Evolutionary conservation across 192 early-diverging fungal genomes (phyloP).

Genomic region (Paraglomus brasilianum): DNA sequence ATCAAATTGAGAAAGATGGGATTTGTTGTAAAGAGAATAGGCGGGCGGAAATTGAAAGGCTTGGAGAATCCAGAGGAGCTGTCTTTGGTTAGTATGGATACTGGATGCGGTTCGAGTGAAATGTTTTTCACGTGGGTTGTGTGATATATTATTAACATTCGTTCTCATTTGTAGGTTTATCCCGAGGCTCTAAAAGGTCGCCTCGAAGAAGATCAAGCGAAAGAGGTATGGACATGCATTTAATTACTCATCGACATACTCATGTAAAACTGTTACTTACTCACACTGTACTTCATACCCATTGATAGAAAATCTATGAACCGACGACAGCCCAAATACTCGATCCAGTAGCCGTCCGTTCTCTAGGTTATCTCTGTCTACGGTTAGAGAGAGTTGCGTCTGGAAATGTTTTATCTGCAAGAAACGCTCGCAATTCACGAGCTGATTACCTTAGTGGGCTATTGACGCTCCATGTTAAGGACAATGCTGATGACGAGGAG

Average conservation of each 20-base stretch:
- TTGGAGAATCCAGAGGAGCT: constrained; percentile 85
- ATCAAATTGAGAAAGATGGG: constrained; percentile 67
- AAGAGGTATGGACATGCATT: background rate
- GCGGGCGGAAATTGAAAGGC: constrained; percentile 84
- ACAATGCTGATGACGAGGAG: constrained; percentile 53
- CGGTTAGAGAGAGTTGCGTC: constrained; percentile 59
- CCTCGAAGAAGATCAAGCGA: constrained; percentile 37
- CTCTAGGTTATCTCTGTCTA: constrained; percentile 53
- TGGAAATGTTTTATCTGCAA: constrained; percentile 34
- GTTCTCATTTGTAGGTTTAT: constrained; percentile 33
- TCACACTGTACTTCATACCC: background rate
- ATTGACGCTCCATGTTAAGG: constrained; percentile 43
- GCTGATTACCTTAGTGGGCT: constrained; percentile 35
- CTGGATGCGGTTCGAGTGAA: constrained; percentile 26
- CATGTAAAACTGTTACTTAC: background rate
- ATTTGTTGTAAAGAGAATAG: constrained; percentile 69
- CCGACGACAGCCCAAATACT: constrained; percentile 35
- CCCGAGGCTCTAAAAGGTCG: constrained; percentile 48
- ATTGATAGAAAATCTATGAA: constrained; percentile 31
- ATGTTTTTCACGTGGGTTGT: constrained; percentile 28
- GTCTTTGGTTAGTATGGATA: constrained; percentile 51
- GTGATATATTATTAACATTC: constrained; percentile 8
- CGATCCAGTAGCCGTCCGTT: constrained; percentile 48
- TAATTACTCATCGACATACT: background rate
- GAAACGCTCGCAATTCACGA: constrained; percentile 32